These are phyloP conservation scores for Bisporella sp. DNA, from an alignment of 2,329 filamentous ascomycete species.

Conservation along the genomic window DNA sequence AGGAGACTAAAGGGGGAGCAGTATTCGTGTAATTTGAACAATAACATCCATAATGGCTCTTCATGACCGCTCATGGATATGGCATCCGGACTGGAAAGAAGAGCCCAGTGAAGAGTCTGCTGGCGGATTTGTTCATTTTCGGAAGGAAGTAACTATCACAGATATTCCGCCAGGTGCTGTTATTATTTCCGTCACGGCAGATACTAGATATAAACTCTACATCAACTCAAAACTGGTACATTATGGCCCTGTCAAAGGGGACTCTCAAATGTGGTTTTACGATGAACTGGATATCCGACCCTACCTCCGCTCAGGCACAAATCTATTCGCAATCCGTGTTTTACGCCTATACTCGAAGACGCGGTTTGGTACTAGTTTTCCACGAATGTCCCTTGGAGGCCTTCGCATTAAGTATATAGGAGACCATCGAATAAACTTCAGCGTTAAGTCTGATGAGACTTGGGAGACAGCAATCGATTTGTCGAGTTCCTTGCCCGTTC, in stretches of 20 bases:
- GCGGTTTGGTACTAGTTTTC: background rate
- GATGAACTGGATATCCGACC: background rate
- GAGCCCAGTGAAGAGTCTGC: background rate
- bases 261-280: background rate
- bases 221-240: background rate
- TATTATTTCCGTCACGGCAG: background rate
- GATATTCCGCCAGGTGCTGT: background rate
- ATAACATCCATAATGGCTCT: conserved; percentile 11
- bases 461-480: background rate
- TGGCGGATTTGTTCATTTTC: background rate
- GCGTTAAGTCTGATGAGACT: background rate
- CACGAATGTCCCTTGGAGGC: background rate
- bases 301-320: background rate
- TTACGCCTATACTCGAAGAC: background rate
- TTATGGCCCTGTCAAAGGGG: background rate
- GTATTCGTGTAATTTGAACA: no score
- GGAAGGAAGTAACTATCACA: background rate
- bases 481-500: background rate
- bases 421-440: background rate
- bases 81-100: background rate
- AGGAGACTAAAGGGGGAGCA: no score
- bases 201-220: background rate
- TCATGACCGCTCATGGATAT: background rate
- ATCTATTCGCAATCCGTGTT: background rate
- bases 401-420: background rate